phyloP scores from a whole-genome alignment of 169 alveolate species.

The Plasmodium berghei region DNA sequence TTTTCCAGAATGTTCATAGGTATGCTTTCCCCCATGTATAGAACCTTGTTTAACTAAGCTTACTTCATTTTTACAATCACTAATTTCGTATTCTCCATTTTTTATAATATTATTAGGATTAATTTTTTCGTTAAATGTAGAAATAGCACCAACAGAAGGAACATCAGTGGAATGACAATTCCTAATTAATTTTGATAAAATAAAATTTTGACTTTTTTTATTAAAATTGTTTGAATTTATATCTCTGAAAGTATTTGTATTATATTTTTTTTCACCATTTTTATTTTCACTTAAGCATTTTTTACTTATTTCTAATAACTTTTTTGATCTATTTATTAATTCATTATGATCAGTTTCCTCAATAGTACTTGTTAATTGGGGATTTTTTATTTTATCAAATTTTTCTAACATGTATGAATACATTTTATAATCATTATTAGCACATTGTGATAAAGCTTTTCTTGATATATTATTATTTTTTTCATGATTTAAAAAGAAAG shows the following conservation, averaged over 20 bases:
- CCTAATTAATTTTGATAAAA: neutral
- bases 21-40: neutral
- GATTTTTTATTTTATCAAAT: constrained; percentile 13
- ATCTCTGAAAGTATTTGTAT: neutral
- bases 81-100: neutral
- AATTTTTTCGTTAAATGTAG: neutral
- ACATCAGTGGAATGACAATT: neutral
- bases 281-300: constrained; percentile 40
- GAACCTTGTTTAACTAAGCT: neutral
- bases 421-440: constrained; percentile 20
- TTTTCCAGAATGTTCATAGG: neutral
- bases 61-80: too few relatives aligned
- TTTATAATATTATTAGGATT: neutral
- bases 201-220: neutral
- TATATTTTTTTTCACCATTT: constrained; percentile 1
- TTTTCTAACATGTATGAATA: constrained; percentile 35
- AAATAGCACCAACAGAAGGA: neutral
- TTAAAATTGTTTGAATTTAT: neutral
- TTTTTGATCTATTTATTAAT: constrained; percentile 50
- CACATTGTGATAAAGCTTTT: constrained; percentile 25
- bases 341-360: constrained; percentile 15
- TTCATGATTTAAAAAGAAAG: neutral
- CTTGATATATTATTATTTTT: neutral
- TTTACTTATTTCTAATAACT: constrained; percentile 41
- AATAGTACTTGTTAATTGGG: constrained; percentile 6